Evolutionary conservation across 495 filamentous ascomycete genomes (phyloP).

Genomic region (Aspergillus cristatus): DNA sequence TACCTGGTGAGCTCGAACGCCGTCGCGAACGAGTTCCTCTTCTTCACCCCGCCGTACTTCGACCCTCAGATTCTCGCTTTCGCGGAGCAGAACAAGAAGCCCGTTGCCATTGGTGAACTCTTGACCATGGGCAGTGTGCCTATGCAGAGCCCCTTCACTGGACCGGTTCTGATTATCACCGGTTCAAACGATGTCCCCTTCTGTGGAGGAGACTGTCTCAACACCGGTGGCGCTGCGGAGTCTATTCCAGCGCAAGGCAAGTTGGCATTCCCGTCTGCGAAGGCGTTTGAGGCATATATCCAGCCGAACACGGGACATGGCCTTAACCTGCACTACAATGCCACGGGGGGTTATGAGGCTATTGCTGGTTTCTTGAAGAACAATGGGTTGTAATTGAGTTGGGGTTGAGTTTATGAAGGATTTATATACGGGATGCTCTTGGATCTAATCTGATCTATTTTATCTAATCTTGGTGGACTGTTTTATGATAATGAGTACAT

Average conservation of each 20-base stretch:
- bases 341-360: slow-evolving; percentile 31
- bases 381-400: background rate
- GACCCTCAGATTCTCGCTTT: slow-evolving; percentile 33
- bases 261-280: slow-evolving; percentile 33
- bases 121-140: slow-evolving; percentile 28
- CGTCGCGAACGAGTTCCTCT: slow-evolving; percentile 29
- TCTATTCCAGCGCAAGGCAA: slow-evolving; percentile 28
- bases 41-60: slow-evolving; percentile 38
- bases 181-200: slow-evolving; percentile 40
- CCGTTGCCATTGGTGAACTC: slow-evolving; percentile 41
- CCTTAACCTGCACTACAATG: slow-evolving; percentile 42
- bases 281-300: slow-evolving; percentile 32
- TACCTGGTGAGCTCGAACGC: slow-evolving; percentile 38
- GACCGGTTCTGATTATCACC: slow-evolving; percentile 40
- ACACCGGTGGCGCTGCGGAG: slow-evolving; percentile 19
- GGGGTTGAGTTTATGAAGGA: background rate
- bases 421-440: slow-evolving; percentile 7
- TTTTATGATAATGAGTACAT: too few species aligned
- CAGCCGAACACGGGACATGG: slow-evolving; percentile 43
- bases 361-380: slow-evolving; percentile 2
- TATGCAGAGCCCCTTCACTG: slow-evolving; percentile 24
- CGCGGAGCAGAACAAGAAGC: slow-evolving; percentile 38
- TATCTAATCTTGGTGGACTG: too few species aligned
- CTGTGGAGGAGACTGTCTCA: slow-evolving; percentile 44
- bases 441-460: too few species aligned